phyloP scores from a whole-genome alignment of 257 asterid species.

The Scutellaria barbata region DNA sequence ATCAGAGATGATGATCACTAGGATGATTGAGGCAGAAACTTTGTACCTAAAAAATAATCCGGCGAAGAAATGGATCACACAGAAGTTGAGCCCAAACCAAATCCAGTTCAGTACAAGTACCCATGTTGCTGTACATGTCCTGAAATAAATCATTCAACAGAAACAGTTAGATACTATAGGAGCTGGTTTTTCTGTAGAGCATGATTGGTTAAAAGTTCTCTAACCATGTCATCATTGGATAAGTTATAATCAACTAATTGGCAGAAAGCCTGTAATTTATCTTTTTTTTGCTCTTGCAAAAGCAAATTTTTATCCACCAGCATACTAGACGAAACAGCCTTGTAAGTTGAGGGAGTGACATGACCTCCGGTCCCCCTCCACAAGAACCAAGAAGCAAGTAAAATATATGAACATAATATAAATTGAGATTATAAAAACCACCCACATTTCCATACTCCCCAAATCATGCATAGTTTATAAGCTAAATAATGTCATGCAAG shows the following conservation, averaged over 20 bases:
- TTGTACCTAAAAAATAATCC: constrained; percentile 85
- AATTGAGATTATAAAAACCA: neutral
- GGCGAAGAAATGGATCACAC: constrained; percentile 81
- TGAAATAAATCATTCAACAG: constrained; percentile 42
- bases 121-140: constrained; percentile 61
- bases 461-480: neutral
- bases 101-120: constrained; percentile 72
- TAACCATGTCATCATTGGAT: constrained; percentile 58
- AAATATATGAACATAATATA: neutral
- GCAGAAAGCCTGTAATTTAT: constrained; percentile 86
- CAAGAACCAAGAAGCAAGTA: constrained; percentile 12
- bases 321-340: too few species aligned
- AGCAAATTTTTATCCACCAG: too few species aligned
- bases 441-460: neutral
- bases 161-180: constrained; percentile 26
- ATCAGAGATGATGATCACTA: neutral
- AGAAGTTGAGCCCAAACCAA: constrained; percentile 95
- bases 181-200: constrained; percentile 25
- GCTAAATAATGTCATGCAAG: constrained; percentile 4
- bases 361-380: too few species aligned
- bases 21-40: constrained; percentile 28
- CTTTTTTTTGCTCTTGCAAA: too few species aligned
- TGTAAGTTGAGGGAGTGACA: too few species aligned
- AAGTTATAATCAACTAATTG: constrained; percentile 71
- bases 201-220: constrained; percentile 36